These are phyloP conservation scores for Amaranthus hypochondriacus DNA, from an alignment of 148 eudicot genomes.

Conservation along the genomic window DNA sequence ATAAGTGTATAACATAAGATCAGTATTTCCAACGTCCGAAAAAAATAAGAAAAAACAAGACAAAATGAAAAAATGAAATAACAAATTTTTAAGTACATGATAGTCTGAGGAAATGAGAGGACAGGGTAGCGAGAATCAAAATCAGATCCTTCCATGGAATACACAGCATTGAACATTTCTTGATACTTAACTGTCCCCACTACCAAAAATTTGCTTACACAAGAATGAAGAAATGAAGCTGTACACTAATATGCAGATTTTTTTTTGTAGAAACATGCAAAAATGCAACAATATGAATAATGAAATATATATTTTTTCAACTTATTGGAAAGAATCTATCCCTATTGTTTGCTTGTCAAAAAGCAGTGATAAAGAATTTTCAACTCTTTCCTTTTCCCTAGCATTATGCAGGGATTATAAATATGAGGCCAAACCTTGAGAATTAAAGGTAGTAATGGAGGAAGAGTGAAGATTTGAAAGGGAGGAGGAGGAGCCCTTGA, in stretches of 20 bases:
- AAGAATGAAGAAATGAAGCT: constrained; percentile 58
- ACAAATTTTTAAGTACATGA: not conserved
- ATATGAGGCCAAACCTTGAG: constrained; percentile 28
- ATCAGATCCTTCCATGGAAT: not conserved
- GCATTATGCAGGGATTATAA: constrained; percentile 19
- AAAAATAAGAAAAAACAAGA: not conserved
- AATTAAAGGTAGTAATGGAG: constrained; percentile 26
- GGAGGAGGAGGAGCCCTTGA: constrained; percentile 14
- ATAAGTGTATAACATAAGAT: too few relatives aligned
- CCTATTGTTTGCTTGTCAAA: constrained; percentile 15
- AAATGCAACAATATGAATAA: constrained; percentile 28
- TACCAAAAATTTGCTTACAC: constrained; percentile 52
- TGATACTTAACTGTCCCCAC: constrained; percentile 32
- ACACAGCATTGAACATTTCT: constrained; percentile 23
- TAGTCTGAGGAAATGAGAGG: too few relatives aligned
- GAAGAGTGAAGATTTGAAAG: constrained; percentile 4
- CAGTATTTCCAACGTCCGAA: too few relatives aligned
- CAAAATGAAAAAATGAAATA: not conserved
- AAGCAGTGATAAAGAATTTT: constrained; percentile 1
- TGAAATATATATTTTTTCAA: constrained; percentile 23
- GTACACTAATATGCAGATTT: constrained; percentile 43
- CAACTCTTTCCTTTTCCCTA: not conserved
- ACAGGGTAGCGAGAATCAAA: too few relatives aligned
- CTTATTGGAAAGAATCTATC: constrained; percentile 45
- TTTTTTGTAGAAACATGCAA: constrained; percentile 29